phyloP scores from a whole-genome alignment of 768 basidiomycete species.

The Phallus indusiatus region DNA sequence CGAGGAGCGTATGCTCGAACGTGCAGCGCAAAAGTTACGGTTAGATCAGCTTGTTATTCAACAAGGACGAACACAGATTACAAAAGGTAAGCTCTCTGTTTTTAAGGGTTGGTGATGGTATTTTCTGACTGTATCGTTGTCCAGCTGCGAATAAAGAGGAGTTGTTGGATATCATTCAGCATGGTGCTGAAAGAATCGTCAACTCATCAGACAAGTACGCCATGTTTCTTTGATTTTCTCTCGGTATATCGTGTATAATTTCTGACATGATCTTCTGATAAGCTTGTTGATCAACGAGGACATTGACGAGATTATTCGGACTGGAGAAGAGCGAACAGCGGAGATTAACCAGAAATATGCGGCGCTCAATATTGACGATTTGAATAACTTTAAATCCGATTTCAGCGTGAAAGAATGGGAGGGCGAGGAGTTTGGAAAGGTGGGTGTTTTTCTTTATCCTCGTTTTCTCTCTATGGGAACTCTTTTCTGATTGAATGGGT shows the following conservation, averaged over 20 bases:
- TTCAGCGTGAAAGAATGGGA: slow-evolving; percentile 91
- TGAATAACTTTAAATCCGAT: slow-evolving; percentile 96
- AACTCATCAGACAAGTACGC: slow-evolving; percentile 64
- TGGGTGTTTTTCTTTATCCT: slow-evolving; percentile 23
- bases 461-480: neutral
- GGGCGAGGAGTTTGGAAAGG: slow-evolving; percentile 85
- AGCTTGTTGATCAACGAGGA: slow-evolving; percentile 78
- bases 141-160: slow-evolving; percentile 93
- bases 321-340: slow-evolving; percentile 83
- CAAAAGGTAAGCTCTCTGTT: slow-evolving; percentile 49
- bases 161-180: slow-evolving; percentile 94
- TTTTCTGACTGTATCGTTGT: neutral
- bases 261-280: neutral
- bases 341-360: slow-evolving; percentile 91
- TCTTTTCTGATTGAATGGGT: neutral
- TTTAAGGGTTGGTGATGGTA: neutral
- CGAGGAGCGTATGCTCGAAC: slow-evolving; percentile 90
- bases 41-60: slow-evolving; percentile 96
- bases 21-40: slow-evolving; percentile 90
- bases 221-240: neutral
- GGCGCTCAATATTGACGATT: slow-evolving; percentile 83
- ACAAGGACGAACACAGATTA: slow-evolving; percentile 77
- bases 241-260: neutral
- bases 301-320: slow-evolving; percentile 87
- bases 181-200: slow-evolving; percentile 96